Base-by-base conservation (phyloP, 2,329 filamentous ascomycete species). In the Clonostachys byssicola region DNA sequence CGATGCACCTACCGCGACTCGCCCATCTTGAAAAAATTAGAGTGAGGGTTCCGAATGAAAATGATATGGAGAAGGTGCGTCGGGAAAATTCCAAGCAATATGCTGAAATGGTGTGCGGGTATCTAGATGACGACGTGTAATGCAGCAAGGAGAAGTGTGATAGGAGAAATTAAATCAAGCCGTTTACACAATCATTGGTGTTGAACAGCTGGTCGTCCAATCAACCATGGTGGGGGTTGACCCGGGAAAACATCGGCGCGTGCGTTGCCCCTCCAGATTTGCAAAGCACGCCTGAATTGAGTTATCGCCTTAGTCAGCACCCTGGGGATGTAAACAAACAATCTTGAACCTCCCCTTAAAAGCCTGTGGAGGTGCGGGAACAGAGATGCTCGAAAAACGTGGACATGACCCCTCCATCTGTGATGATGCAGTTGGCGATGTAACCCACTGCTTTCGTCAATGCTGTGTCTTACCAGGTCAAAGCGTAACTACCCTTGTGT, bases 1-100 rank as follows among this genome's bases (percentile, higher is more conserved):
- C 42, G 47, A 20, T 46, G 40, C 47, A 65, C 69, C 50, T 55
- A 73, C 71, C 71, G 68, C 56, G 71, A 74, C 65, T 74, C 71
- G 62, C 71, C 70, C 71, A 73, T 74, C 51, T 66, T 73, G 64
- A 57, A 42, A 42, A 45, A 35, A 16, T 23, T 13, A 34, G 16
- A 30, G 40, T 42, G 46, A 44, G 45, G 43, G 16, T 17, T 47
- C 36, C 20, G 30, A 41, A 42, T 14, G 30, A 10, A 34, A 20
- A 40, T 18, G 20, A 12, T 6, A 35, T 14, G n/a, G 43, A 43
- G 10, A 17, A 12, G 13, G 35, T n/a, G 43, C 12, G 20, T 18
- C 17, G 35, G 39, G 39, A 23, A 18, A 34, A 41, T 40, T 12
- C 30, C 12, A 23, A 12, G 30, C 43, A 23, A 39, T 17, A 30